Evolutionary conservation across 768 basidiomycete genomes (phyloP), one percentile per base, ranked within the genome.

Genomic region (Gymnopilus dilepis): DNA sequence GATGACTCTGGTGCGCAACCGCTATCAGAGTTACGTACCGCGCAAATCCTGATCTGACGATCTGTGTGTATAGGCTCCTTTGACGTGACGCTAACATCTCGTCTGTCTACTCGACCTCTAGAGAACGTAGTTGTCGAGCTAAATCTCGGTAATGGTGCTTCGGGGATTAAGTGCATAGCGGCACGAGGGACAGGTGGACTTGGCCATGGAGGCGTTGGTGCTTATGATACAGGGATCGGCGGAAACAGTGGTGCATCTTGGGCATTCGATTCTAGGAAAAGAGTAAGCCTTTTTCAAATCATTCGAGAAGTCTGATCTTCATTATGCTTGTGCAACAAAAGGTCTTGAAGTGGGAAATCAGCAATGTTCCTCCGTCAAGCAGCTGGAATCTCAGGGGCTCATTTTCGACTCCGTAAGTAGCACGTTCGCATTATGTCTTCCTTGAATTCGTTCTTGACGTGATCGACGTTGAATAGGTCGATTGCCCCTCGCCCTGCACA

Each of bases 301-400:
- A 45, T n/a, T 33, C 26, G 17, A 38, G n/a, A n/a, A 42, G 33
- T 21, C 15, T 12, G 37, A 58, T 28, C 31, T n/a, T 45, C 21
- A 15, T 21, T n/a, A 15, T 34, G 9, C 38, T 30, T 21, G 17
- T n/a, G n/a, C n/a, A n/a, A 24, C 40, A 40, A 22, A 58, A 94
- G 92, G 77, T 84, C 17, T 75, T 97, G 53, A 81, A 84, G 62
- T 97, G 95, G 95, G 88, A 90, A 60, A 88, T 96, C 56, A 81
- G 85, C 1, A 82, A 78, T 33, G 79, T 90, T 41, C 80, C 84
- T 11, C 85, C 91, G 2, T 89, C 89, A 9, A 88, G 86, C 60
- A 82, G 78, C 38, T 89, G 90, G 82, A 88, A 82, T 42, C 73
- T 97, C 48, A 88, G 87, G 38, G 95, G 94, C 21, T 88, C 92